These are phyloP conservation scores for Pichia californica DNA, from an alignment of 805 yeast genomes.

Conservation along the genomic window DNA sequence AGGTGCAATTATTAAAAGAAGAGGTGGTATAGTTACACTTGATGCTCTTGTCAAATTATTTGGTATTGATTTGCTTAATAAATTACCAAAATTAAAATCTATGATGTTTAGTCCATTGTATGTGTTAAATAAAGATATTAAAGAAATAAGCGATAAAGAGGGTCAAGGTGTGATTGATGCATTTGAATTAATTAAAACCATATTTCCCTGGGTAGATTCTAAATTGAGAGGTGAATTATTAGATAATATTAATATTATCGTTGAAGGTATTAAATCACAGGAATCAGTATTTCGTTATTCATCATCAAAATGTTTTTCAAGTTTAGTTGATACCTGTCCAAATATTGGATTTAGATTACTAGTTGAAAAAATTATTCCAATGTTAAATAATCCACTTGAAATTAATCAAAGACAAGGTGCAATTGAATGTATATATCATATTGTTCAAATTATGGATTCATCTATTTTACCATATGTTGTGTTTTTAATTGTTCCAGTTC, in stretches of 20 bases:
- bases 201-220: conserved; percentile 54
- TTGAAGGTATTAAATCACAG: conserved; percentile 53
- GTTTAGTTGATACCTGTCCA: conserved; percentile 64
- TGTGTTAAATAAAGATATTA: conserved; percentile 23
- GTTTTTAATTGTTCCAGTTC: conserved; percentile 88
- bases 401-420: conserved; percentile 84
- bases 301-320: conserved; percentile 82
- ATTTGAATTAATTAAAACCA: conserved; percentile 70
- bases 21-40: conserved; percentile 74
- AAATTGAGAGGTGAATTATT: conserved; percentile 45
- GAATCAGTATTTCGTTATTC: conserved; percentile 83
- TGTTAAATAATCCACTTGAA: conserved; percentile 69
- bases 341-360: conserved; percentile 68
- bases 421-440: conserved; percentile 82
- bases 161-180: conserved; percentile 87
- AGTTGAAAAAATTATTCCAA: conserved; percentile 72
- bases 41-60: conserved; percentile 50
- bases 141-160: conserved; percentile 33
- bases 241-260: conserved; percentile 45
- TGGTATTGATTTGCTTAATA: conserved; percentile 46
- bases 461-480: conserved; percentile 91
- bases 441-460: conserved; percentile 79
- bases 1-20: conserved; percentile 73
- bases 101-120: conserved; percentile 61
- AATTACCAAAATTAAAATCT: conserved; percentile 59